Evolutionary conservation across 2,329 filamentous ascomycete species (phyloP).

Genomic region (Dothiorella sarmentorum): DNA sequence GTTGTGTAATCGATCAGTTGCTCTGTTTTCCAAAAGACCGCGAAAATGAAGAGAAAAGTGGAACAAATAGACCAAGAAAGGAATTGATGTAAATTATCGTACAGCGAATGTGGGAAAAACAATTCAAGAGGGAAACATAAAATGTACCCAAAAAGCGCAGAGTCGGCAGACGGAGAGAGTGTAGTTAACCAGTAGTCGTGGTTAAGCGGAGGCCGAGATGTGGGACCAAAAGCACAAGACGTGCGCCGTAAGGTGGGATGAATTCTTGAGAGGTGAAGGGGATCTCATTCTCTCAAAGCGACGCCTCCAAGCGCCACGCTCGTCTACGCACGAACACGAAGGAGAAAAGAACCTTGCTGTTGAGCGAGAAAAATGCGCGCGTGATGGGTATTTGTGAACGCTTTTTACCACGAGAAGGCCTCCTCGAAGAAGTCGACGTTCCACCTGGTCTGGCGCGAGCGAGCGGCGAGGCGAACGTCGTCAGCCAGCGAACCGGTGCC

Average conservation of each 20-base stretch:
- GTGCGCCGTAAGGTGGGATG: no score
- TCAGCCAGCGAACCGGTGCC: constrained; percentile 72
- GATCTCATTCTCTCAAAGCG: no score
- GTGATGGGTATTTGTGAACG: no score
- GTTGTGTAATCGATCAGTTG: neutral
- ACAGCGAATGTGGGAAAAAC: constrained; percentile 2
- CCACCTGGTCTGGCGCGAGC: constrained; percentile 60
- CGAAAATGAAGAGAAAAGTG: neutral
- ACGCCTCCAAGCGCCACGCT: constrained; percentile 13
- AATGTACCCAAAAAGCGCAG: no score
- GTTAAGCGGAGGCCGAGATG: no score
- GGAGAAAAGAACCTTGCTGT: neutral
- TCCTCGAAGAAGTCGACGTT: constrained; percentile 78
- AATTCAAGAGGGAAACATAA: neutral
- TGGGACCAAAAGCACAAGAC: no score
- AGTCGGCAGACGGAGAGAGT: no score
- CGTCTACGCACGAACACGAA: constrained; percentile 1
- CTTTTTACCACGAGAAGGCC: constrained; percentile 65
- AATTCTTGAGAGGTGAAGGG: no score
- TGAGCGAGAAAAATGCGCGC: neutral
- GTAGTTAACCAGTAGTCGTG: no score
- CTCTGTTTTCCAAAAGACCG: neutral
- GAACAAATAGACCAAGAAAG: neutral
- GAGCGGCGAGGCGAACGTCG: constrained; percentile 66
- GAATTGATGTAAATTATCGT: neutral